Evolutionary conservation across 148 eudicot species (phyloP).

Genomic region (Rhododendron henanense): DNA sequence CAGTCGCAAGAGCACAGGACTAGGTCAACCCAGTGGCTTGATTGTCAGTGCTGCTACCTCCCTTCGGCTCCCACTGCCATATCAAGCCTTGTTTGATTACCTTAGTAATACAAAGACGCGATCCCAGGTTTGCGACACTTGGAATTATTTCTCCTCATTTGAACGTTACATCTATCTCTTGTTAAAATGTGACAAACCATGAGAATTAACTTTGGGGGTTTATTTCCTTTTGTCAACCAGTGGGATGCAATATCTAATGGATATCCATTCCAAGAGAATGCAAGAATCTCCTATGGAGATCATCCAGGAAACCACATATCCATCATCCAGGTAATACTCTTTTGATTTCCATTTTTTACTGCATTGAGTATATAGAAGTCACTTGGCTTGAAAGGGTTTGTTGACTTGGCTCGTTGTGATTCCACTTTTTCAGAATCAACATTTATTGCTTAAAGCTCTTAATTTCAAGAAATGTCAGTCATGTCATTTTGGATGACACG

Average conservation of each 20-base stretch:
- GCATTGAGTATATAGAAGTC: neutral
- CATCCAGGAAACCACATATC: slow-evolving; percentile 41
- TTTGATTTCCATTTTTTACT: neutral
- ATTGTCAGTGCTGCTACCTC: slow-evolving; percentile 37
- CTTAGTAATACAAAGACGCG: slow-evolving; percentile 34
- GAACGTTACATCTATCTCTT: neutral
- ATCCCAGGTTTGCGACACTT: slow-evolving; percentile 29
- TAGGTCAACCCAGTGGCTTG: slow-evolving; percentile 27
- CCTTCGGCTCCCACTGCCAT: slow-evolving; percentile 49
- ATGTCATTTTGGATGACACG: neutral
- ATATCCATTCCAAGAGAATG: slow-evolving; percentile 24
- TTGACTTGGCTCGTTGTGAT: neutral
- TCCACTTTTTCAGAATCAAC: neutral
- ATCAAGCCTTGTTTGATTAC: slow-evolving; percentile 29
- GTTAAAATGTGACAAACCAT: neutral
- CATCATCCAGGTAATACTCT: slow-evolving; percentile 37
- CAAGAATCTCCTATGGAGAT: slow-evolving; percentile 30
- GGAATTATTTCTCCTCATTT: neutral
- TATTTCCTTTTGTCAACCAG: slow-evolving; percentile 17
- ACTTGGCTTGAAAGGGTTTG: neutral
- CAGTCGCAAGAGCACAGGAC: slow-evolving; percentile 15
- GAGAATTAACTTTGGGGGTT: neutral
- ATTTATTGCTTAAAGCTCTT: neutral
- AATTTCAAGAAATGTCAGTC: neutral
- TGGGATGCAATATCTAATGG: slow-evolving; percentile 45